Conservation (phyloP, 2,329 filamentous ascomycete species). For the Phialophora chinensis region DNA sequence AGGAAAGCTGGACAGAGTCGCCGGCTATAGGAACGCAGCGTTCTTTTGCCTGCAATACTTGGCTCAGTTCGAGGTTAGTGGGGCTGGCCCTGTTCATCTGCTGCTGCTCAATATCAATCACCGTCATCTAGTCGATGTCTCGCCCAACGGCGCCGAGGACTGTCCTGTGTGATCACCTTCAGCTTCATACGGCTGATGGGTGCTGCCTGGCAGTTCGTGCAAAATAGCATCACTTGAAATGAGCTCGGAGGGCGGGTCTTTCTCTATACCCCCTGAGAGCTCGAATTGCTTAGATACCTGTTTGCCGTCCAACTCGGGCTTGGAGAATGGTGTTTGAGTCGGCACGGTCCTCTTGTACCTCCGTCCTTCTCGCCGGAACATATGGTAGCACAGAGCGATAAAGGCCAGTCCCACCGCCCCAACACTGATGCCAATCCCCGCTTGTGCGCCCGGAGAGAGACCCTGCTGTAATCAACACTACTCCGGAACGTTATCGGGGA, state of each 20-base stretch:
- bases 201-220: slow-evolving; percentile 9
- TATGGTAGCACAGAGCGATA: background rate
- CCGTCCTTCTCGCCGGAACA: slow-evolving; percentile 3
- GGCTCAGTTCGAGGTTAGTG: background rate
- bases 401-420: background rate
- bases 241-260: background rate
- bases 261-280: background rate
- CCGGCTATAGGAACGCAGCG: background rate
- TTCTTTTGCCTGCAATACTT: background rate
- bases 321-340: background rate
- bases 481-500: background rate
- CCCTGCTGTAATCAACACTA: background rate
- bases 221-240: background rate
- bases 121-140: background rate
- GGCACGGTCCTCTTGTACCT: background rate
- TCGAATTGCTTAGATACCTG: background rate
- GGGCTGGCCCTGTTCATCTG: background rate
- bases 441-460: slow-evolving; percentile 2
- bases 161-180: background rate
- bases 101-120: background rate
- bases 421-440: slow-evolving; percentile 2
- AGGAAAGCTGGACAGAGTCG: background rate
- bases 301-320: slow-evolving; percentile 7
- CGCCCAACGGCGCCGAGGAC: background rate
- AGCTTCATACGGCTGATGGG: slow-evolving; percentile 6